Percentiles rank a stretch among this genome's conserved stretches.
Evolutionary conservation across 257 asterid species (phyloP).

Genomic region (Lithospermum erythrorhizon): DNA sequence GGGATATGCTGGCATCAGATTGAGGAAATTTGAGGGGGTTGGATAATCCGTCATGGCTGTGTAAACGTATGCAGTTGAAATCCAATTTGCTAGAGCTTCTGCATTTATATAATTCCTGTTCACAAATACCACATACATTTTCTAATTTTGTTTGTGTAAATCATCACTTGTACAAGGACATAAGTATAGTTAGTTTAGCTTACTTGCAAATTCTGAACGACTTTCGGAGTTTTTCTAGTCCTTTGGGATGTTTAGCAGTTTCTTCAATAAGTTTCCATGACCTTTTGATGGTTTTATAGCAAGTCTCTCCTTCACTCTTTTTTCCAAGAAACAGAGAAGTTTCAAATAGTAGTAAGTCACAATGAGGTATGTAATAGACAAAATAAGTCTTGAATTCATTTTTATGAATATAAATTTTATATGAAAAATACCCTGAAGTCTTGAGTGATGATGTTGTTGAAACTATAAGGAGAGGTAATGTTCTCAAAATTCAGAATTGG

Average conservation of each 20-base stretch:
- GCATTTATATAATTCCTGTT: constrained; percentile 42
- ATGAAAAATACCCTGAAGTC: constrained; percentile 50
- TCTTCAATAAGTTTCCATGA: constrained; percentile 77
- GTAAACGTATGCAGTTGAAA: constrained; percentile 45
- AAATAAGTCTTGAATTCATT: no score
- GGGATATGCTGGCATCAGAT: constrained; percentile 85
- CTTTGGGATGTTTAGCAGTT: constrained; percentile 44
- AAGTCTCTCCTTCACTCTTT: constrained; percentile 72
- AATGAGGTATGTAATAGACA: background rate
- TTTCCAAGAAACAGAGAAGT: background rate
- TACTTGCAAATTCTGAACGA: constrained; percentile 82
- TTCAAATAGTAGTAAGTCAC: background rate
- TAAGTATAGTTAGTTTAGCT: constrained; percentile 7
- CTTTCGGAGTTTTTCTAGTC: constrained; percentile 48
- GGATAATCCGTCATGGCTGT: constrained; percentile 98
- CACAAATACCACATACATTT: background rate
- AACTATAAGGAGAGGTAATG: constrained; percentile 66
- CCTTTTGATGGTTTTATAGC: constrained; percentile 62
- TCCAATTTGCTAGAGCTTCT: constrained; percentile 41
- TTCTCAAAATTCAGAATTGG: constrained; percentile 83
- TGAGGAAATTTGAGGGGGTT: constrained; percentile 66
- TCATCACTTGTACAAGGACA: no score
- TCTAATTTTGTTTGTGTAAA: background rate
- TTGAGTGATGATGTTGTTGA: constrained; percentile 57
- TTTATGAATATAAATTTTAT: no score